phyloP scores from a whole-genome alignment of 768 basidiomycete genomes.

The Calocera viscosa region DNA sequence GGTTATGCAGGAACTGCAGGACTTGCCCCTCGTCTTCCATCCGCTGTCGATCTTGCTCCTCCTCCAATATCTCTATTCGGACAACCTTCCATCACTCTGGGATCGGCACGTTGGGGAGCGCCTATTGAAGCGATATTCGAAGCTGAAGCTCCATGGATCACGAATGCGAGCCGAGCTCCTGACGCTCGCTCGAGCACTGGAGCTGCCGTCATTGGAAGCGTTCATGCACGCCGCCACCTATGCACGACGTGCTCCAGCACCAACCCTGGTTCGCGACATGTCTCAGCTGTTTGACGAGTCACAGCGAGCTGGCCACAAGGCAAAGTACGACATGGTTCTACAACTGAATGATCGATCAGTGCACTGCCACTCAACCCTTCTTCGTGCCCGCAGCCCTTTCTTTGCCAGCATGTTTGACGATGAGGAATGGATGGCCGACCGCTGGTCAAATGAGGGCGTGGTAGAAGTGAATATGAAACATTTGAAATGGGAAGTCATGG shows the following conservation, averaged over 20 bases:
- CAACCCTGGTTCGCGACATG: constrained; percentile 43
- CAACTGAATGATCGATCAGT: constrained; percentile 55
- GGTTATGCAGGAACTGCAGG: constrained; percentile 1
- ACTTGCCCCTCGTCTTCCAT: constrained; percentile 33
- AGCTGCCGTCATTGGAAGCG: constrained; percentile 29
- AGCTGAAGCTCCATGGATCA: constrained; percentile 48
- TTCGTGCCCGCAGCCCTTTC: constrained; percentile 73
- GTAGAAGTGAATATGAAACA: constrained; percentile 61
- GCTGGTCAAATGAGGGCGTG: constrained; percentile 42
- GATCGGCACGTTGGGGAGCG: constrained; percentile 48
- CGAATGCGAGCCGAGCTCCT: constrained; percentile 49
- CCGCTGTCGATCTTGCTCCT: constrained; percentile 61
- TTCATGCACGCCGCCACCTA: background rate
- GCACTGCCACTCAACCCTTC: constrained; percentile 51
- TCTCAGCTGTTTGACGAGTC: constrained; percentile 35
- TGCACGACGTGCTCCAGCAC: constrained; percentile 41
- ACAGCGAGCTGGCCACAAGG: background rate
- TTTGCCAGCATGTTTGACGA: constrained; percentile 78
- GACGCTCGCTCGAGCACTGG: constrained; percentile 41
- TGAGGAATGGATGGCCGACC: constrained; percentile 59
- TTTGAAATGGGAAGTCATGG: constrained; percentile 59
- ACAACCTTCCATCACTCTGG: constrained; percentile 72
- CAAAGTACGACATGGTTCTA: constrained; percentile 50
- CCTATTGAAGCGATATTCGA: constrained; percentile 33
- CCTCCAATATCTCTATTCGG: constrained; percentile 77